A percentile compares a stretch with the other conserved stretches of the same genome.
phyloP scores from a whole-genome alignment of 352 stramenopile genomes.

The Globisporangium spinosum region DNA sequence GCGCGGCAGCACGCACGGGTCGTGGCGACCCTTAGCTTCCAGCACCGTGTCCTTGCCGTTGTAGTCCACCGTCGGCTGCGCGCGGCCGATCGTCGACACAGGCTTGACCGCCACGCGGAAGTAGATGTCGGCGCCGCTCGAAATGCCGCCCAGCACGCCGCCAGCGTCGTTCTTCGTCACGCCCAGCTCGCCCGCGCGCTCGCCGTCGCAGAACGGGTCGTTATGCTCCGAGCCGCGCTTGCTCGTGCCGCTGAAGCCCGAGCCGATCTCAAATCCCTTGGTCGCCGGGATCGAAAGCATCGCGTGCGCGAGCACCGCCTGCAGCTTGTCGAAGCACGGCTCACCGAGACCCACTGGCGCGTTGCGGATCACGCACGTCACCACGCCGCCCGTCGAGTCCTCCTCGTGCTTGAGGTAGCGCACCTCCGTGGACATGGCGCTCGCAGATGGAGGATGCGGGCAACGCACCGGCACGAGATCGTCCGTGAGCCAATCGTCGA shows the following conservation, averaged over 20 bases:
- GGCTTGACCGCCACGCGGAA: slow-evolving; percentile 99
- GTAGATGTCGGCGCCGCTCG: slow-evolving; percentile 97
- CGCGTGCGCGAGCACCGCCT: slow-evolving; percentile 97
- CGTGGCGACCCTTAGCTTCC: slow-evolving; percentile 96
- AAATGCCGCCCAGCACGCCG: slow-evolving; percentile 98
- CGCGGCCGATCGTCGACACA: slow-evolving; percentile 96
- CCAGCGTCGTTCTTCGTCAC: slow-evolving; percentile 89
- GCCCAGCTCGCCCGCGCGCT: slow-evolving; percentile 51
- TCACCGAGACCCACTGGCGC: slow-evolving; percentile 95
- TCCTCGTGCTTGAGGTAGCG: slow-evolving; percentile 88
- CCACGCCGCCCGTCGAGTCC: slow-evolving; percentile 92
- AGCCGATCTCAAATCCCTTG: slow-evolving; percentile 98
- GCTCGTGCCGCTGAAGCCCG: slow-evolving; percentile 93
- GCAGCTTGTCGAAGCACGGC: slow-evolving; percentile 99
- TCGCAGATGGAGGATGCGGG: slow-evolving; percentile 90
- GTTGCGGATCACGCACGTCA: slow-evolving; percentile 96
- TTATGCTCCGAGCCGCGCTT: slow-evolving; percentile 98
- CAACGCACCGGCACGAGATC: slow-evolving; percentile 92
- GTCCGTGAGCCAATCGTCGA: slow-evolving; percentile 69
- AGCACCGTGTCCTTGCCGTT: slow-evolving; percentile 95
- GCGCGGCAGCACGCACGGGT: slow-evolving; percentile 97
- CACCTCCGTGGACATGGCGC: slow-evolving; percentile 95
- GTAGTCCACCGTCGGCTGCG: slow-evolving; percentile 93
- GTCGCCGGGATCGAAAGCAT: slow-evolving; percentile 98
- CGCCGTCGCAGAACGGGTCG: slow-evolving; percentile 92